phyloP scores from a whole-genome alignment of 495 filamentous ascomycete genomes.

The Antarctomyces pellizariae region DNA sequence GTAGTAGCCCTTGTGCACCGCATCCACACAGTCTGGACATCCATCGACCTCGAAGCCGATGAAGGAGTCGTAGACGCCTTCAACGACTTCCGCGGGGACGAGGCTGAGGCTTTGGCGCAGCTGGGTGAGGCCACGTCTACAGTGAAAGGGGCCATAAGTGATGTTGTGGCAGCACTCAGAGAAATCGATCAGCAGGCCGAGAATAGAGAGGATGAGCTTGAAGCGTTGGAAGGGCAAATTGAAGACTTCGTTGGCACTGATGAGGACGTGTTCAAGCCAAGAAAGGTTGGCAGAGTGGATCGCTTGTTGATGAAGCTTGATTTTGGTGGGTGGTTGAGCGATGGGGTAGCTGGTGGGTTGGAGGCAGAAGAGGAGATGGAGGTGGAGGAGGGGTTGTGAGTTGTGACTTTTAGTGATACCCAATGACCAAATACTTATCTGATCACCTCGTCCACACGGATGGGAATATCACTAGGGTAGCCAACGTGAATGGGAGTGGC shows the following conservation, averaged over 20 bases:
- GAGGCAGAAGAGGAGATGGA: not conserved
- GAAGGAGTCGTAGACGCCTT: constrained; percentile 55
- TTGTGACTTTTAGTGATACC: too few species aligned
- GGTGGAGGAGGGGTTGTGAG: not conserved
- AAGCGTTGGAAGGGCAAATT: constrained; percentile 6
- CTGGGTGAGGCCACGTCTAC: constrained; percentile 25
- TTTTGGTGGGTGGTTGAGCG: constrained; percentile 27
- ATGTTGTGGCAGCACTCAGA: constrained; percentile 32
- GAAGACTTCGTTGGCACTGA: constrained; percentile 10
- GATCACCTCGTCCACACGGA: too few species aligned
- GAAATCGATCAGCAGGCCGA: constrained; percentile 26
- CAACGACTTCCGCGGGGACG: constrained; percentile 44
- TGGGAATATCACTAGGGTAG: too few species aligned
- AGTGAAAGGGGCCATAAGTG: constrained; percentile 36
- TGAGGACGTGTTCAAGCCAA: constrained; percentile 30
- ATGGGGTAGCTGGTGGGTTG: constrained; percentile 4
- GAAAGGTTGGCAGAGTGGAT: constrained; percentile 49
- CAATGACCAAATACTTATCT: too few species aligned
- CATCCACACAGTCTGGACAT: constrained; percentile 44
- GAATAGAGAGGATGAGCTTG: constrained; percentile 20
- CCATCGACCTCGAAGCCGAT: constrained; percentile 54
- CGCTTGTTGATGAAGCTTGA: constrained; percentile 72
- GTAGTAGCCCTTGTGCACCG: constrained; percentile 52
- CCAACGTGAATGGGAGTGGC: too few species aligned
- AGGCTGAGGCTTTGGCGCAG: constrained; percentile 33